Conservation (phyloP, 1,284 basidiomycete species). For the Trichosporon sp. region DNA sequence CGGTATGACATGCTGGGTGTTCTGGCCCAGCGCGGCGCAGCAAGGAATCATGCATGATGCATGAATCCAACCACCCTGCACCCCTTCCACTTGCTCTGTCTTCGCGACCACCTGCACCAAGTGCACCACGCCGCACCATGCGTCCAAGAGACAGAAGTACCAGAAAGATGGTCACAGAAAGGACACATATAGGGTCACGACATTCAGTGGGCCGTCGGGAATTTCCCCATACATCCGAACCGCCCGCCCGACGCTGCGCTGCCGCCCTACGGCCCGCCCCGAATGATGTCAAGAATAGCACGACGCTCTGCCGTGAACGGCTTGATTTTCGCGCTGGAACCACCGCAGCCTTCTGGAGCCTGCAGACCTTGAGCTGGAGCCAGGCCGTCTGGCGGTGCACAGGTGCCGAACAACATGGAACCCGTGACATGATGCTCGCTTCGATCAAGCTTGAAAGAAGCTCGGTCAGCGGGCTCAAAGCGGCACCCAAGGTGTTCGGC, state of each 20-base stretch:
- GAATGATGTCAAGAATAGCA: neutral
- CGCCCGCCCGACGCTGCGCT: no score
- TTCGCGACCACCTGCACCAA: neutral
- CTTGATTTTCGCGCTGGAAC: neutral
- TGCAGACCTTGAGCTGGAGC: neutral
- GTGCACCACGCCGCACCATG: neutral
- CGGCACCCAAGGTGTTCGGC: no score
- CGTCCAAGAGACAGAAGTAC: neutral
- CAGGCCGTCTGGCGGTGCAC: no score
- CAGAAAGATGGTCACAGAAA: slow-evolving; percentile 6
- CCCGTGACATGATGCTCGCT: neutral
- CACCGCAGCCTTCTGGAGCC: neutral
- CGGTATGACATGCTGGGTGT: neutral
- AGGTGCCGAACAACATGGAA: neutral
- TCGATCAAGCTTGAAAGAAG: neutral
- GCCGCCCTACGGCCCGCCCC: no score
- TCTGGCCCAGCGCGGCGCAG: neutral
- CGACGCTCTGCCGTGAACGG: neutral
- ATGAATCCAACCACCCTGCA: neutral
- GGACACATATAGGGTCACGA: neutral
- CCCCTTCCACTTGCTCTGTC: neutral
- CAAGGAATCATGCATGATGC: slow-evolving; percentile 5
- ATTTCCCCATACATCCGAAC: neutral
- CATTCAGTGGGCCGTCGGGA: neutral
- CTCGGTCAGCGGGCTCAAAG: neutral